Evolutionary conservation across 1,284 basidiomycete species (phyloP), one percentile per base, ranked within the genome.

Genomic region (Dichomitus squalens): DNA sequence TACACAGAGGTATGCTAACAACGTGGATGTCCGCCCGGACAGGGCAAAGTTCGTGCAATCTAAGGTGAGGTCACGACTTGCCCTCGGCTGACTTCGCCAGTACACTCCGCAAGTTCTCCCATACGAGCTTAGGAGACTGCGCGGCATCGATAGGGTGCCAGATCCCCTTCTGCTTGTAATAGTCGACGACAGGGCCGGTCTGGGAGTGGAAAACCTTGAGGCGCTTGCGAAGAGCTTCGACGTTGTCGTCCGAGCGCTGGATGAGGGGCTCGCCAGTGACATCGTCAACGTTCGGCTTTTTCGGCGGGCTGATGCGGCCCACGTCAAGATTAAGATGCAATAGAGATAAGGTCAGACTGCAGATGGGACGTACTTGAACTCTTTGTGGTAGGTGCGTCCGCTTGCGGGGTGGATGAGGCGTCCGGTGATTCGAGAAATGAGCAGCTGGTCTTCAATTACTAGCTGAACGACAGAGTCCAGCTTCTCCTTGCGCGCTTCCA

Each of bases 401-500:
- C 88, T 92, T 14, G 87, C 81, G 23, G 92, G 88, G 78, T 99
- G 96, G 68, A 99, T 87, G 58, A 99, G 83, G 59, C 96, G 90
- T 55, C 96, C 96, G 48, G 96, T 98, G 73, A 99, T 99, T 65
- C 96, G 92, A 18, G 93, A 95, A 73, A 99, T 97, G 71, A 99
- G 88, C 29, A 99, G 85, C 69, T 93, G 88, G 79, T 99, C 96
- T 64, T 93, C 90, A 72, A 99, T 96, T 72, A 90, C 82, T 60
- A 99, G 86, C 74, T 99, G 91, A 48, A 98, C 85, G 57, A 95
- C 96, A 55, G 88, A 90, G 78, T 98, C 91, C 48, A 99, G 83
- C 70, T 88, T 88, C 79, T 98, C 94, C 68, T 91, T 87, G 71
- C 93, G 88, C 14, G 71, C 74, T 20, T 79, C 71, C 49, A 99